phyloP scores from a whole-genome alignment of 2,329 filamentous ascomycete species.

The Magnaporthiopsis rhizophila region DNA sequence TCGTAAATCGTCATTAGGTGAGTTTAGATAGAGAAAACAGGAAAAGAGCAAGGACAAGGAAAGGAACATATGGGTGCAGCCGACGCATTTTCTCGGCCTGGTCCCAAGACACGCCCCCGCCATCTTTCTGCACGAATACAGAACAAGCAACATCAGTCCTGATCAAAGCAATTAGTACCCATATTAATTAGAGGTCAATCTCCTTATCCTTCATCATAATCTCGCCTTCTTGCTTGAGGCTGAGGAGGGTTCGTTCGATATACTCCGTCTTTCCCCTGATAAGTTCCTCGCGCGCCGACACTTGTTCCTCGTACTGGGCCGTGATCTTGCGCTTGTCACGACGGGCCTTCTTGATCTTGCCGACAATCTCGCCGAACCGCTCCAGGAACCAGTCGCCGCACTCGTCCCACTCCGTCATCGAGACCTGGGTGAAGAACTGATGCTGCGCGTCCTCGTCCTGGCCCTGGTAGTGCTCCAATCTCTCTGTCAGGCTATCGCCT shows the following conservation, averaged over 20 bases:
- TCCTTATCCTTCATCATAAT: constrained; percentile 43
- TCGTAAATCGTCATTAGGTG: too few relatives aligned
- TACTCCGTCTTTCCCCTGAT: constrained; percentile 44
- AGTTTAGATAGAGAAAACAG: too few relatives aligned
- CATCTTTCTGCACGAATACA: background rate
- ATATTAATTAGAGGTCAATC: constrained; percentile 19
- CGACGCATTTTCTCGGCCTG: too few relatives aligned
- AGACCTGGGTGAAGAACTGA: constrained; percentile 44
- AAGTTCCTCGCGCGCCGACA: constrained; percentile 44
- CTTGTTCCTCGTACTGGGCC: constrained; percentile 44
- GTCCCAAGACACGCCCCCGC: background rate
- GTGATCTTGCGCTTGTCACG: constrained; percentile 41
- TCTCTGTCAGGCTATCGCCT: constrained; percentile 36
- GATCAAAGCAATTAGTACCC: too few relatives aligned
- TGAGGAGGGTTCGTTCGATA: constrained; percentile 46
- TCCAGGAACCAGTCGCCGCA: constrained; percentile 53
- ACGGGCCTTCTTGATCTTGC: constrained; percentile 38
- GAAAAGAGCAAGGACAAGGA: too few relatives aligned
- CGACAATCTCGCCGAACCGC: constrained; percentile 42
- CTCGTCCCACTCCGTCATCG: constrained; percentile 49
- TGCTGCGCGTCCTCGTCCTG: constrained; percentile 33
- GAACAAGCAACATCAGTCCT: too few relatives aligned
- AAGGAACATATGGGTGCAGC: too few relatives aligned
- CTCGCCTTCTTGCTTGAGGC: constrained; percentile 48
- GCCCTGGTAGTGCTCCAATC: constrained; percentile 41